phyloP scores from a whole-genome alignment of 1,284 basidiomycete genomes.

The Bondarzewia mesenterica region DNA sequence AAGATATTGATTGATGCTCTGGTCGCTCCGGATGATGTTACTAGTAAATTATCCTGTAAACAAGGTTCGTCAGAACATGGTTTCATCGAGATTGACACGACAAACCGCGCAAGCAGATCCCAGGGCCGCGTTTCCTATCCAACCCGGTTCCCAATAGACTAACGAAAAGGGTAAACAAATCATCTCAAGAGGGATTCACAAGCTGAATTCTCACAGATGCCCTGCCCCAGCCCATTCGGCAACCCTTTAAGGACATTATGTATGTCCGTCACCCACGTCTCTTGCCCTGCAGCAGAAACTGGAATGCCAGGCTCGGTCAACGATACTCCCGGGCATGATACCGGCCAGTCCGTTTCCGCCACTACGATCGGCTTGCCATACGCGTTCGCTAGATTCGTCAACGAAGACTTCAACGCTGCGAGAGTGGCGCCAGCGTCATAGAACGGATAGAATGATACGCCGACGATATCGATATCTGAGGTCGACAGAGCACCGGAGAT shows the following conservation, averaged over 20 bases:
- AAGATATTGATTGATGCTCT: conserved; percentile 27
- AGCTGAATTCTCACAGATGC: conserved; percentile 18
- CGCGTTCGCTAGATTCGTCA: conserved; percentile 40
- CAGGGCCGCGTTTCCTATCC: conserved; percentile 50
- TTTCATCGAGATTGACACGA: conserved; percentile 5
- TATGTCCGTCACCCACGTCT: conserved; percentile 46
- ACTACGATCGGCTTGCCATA: conserved; percentile 50
- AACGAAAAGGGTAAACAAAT: background rate
- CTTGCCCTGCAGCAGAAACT: conserved; percentile 44
- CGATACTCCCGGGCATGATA: conserved; percentile 34
- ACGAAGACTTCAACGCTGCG: conserved; percentile 36
- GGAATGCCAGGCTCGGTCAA: conserved; percentile 43
- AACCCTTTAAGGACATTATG: conserved; percentile 36
- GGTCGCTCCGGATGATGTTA: conserved; percentile 21
- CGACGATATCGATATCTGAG: conserved; percentile 48
- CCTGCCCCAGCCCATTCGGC: conserved; percentile 37
- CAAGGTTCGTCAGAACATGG: background rate
- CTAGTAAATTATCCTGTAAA: conserved; percentile 26
- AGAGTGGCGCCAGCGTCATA: conserved; percentile 52
- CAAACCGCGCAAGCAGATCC: conserved; percentile 48
- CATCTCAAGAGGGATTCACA: background rate
- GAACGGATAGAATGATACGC: conserved; percentile 61
- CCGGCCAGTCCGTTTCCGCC: conserved; percentile 62
- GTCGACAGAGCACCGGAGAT: conserved; percentile 41
- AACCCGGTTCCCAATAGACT: conserved; percentile 59